Base-by-base conservation (phyloP, 1,284 basidiomycete species). In the Anthracocystis setariae region DNA sequence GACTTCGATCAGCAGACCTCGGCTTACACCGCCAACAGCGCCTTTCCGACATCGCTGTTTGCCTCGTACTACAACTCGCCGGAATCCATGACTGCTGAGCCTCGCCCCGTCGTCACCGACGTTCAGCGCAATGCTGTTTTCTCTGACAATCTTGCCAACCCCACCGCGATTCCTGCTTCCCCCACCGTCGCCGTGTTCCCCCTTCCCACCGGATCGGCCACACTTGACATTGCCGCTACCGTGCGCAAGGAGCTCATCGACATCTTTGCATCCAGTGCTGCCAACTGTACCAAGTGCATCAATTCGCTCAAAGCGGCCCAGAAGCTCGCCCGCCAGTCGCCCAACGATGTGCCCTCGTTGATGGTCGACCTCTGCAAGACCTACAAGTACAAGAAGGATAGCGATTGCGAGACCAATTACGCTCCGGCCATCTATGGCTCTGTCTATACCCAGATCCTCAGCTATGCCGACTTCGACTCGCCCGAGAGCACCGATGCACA, bases 261-360 rank as follows among this genome's bases (percentile, higher is more conserved):
- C 54, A 55, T 67, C 51, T 64, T 74, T 32, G 38, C 32, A 65
- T 51, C 58, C 20, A 82, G 27, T 82, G 84, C 39, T 83, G 86
- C 80, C 37, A 77, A 65, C 23, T 92, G 91, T 79, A 86, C 87
- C 8, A 86, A 85, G 68, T 92, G 91, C 82, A 86, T 87, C 62
- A 86, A 88, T 7, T 84, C 86, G 3, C 85, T 92, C 18, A 87
- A 89, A 67, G 83, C 88, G 23, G 88, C 86, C 61, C 91, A 92
- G 78, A 87, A 89, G 71, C 84, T 91, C 37, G 86, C 89, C 0
- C 82, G 89, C 46, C 87, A 88, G n/a, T 87, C 87, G 20, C 90
- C 90, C 3, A 84, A 88, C 33, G 83, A 88, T 66, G 88, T 89
- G 2, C 87, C 90, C 2, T 84, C 81, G 3, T 84, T 91, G 23